These are phyloP conservation scores for Axilococcus clingmanii DNA, from an alignment of 139 green algal genomes.

Conservation along the genomic window DNA sequence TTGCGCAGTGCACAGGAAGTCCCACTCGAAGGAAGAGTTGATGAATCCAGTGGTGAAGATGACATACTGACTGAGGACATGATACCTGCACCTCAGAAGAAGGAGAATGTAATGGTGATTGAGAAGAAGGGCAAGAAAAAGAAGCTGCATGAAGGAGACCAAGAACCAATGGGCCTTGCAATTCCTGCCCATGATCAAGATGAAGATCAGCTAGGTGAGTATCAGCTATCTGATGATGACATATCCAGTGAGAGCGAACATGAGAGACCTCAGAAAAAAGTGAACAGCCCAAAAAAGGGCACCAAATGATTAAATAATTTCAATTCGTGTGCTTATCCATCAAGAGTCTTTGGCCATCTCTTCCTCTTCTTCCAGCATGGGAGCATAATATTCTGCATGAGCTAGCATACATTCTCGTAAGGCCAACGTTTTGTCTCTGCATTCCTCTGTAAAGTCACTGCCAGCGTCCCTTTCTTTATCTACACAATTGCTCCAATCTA, in stretches of 20 bases:
- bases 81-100: background rate
- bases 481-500: slow-evolving; percentile 54
- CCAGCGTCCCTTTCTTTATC: slow-evolving; percentile 34
- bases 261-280: slow-evolving; percentile 2
- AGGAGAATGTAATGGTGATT: slow-evolving; percentile 2
- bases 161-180: background rate
- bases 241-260: slow-evolving; percentile 34
- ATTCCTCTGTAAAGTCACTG: slow-evolving; percentile 55
- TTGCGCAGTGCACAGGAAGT: slow-evolving; percentile 9
- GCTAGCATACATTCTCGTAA: slow-evolving; percentile 60
- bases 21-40: slow-evolving; percentile 9
- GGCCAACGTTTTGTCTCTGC: slow-evolving; percentile 34
- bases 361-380: slow-evolving; percentile 38
- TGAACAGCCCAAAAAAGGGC: background rate
- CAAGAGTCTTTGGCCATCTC: slow-evolving; percentile 2
- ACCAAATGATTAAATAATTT: background rate
- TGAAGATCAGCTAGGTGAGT: slow-evolving; percentile 24
- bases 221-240: slow-evolving; percentile 30
- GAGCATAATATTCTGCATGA: slow-evolving; percentile 53
- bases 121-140: background rate
- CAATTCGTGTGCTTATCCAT: no score
- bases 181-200: slow-evolving; percentile 2
- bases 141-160: background rate
- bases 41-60: background rate
- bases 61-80: background rate